Evolutionary conservation across 805 yeast genomes (phyloP).

Genomic region (Hanseniaspora guilliermondii): DNA sequence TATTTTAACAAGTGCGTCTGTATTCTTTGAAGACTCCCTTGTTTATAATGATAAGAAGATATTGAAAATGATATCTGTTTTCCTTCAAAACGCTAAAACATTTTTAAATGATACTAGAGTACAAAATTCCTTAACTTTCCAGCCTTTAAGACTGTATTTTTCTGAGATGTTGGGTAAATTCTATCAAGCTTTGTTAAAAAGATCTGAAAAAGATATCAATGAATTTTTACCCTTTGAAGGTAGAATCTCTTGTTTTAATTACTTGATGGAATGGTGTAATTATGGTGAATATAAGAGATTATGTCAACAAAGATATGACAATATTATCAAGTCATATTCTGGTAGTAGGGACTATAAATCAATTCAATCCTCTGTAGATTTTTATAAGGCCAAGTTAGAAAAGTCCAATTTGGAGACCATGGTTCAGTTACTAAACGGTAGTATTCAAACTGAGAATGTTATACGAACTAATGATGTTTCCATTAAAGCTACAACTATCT

Average conservation of each 20-base stretch:
- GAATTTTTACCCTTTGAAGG: conserved; percentile 78
- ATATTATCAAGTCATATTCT: conserved; percentile 37
- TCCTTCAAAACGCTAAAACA: conserved; percentile 48
- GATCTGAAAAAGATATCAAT: conserved; percentile 24
- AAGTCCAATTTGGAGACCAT: conserved; percentile 66
- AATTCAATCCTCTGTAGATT: conserved; percentile 63
- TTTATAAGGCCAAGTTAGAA: conserved; percentile 61
- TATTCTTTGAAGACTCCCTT: conserved; percentile 40
- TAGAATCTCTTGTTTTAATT: conserved; percentile 67
- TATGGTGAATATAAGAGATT: conserved; percentile 54
- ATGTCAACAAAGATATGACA: conserved; percentile 53
- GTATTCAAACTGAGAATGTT: conserved; percentile 40
- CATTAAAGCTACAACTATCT: conserved; percentile 33
- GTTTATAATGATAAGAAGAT: conserved; percentile 58
- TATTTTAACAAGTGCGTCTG: conserved; percentile 56
- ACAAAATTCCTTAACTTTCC: conserved; percentile 59
- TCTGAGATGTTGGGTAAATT: conserved; percentile 69
- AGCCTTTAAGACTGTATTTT: conserved; percentile 67
- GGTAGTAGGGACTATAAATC: conserved; percentile 33
- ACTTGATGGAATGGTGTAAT: conserved; percentile 90
- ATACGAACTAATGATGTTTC: conserved; percentile 33
- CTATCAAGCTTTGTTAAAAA: conserved; percentile 43
- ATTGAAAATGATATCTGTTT: conserved; percentile 46
- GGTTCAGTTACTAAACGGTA: conserved; percentile 72
- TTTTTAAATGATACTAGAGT: conserved; percentile 45